phyloP scores from a whole-genome alignment of 225 moss, liverwort and hornwort genomes.

The Thuidium tamariscinum region DNA sequence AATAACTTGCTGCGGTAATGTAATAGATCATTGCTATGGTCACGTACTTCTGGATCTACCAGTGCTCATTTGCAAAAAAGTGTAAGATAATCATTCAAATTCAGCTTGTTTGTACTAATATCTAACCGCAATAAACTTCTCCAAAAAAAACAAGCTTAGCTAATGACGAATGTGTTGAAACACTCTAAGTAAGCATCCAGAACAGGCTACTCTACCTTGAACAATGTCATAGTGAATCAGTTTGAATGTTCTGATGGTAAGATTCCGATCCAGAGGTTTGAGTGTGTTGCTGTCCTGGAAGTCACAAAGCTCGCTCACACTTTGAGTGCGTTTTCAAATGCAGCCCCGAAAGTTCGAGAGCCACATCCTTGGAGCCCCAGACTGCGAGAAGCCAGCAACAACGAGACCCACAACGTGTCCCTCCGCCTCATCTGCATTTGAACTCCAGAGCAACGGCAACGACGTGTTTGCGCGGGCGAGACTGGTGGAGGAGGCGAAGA shows the following conservation, averaged over 20 bases:
- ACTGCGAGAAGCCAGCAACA: neutral
- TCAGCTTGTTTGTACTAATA: neutral
- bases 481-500: constrained; percentile 26
- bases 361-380: constrained; percentile 15
- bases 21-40: too few relatives aligned
- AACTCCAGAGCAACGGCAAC: neutral
- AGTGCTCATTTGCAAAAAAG: too few relatives aligned
- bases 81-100: neutral
- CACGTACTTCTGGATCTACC: too few relatives aligned
- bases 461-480: constrained; percentile 9
- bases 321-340: neutral
- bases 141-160: neutral
- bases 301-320: neutral
- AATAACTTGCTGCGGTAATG: too few relatives aligned
- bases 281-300: neutral
- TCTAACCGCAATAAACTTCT: too few relatives aligned
- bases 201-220: neutral
- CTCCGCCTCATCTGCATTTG: neutral
- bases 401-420: constrained; percentile 8
- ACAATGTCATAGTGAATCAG: neutral
- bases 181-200: neutral
- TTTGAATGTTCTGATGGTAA: neutral
- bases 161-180: neutral
- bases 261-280: neutral
- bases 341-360: constrained; percentile 30